Evolutionary conservation across 2,329 filamentous ascomycete genomes (phyloP), one percentile per base, ranked within the genome.

Genomic region (Neoarthrinium moseri): DNA sequence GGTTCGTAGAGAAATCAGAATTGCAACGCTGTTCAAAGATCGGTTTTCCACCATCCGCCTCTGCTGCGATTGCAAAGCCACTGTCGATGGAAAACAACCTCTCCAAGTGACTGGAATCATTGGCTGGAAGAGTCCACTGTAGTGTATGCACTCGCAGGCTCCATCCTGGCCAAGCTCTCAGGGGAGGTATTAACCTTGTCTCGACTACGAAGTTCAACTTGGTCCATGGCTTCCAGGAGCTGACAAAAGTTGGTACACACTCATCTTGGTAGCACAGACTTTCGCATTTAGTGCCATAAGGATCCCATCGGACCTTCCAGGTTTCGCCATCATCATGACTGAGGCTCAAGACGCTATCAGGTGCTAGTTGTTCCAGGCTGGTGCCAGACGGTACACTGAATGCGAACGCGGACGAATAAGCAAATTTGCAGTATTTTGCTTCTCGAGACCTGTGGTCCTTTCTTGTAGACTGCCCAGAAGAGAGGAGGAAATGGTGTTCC

Each of bases 371-470:
- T 20, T 61, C 20, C 5, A 68, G 49, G 11, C 61, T 50, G 2
- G 55, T 26, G 2, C 70, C 71, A 0, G 63, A 65, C 0, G 71
- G 71, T 0, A 74, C 70, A 6, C 63, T 68, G 43, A 76, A 77
- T 0, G 61, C 66, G 33, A 77, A 75, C 0, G 69, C 55, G 0
- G 74, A 77, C 0, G 73, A 76, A 51, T 77, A 75, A 3, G 71
- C 71, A 33, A 75, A 72, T 47, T 74, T 75, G 48, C 62, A 62
- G 48, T 75, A 75, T 43, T 75, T 75, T 2, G 72, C 69, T 48
- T 72, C 60, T 0, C 52, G 63, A 0, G 65, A 66, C 49, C 73
- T 71, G 51, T 69, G 62, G 0, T 61, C 62, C 61, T 60, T 67
- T 5, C 48, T 57, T 2, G 62, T 62, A 18, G 68, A 71, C 30